A percentile compares a stretch with the other conserved stretches of the same genome.
Evolutionary conservation across 2,329 filamentous ascomycete species (phyloP).

Genomic region (Ophiostoma sp.): DNA sequence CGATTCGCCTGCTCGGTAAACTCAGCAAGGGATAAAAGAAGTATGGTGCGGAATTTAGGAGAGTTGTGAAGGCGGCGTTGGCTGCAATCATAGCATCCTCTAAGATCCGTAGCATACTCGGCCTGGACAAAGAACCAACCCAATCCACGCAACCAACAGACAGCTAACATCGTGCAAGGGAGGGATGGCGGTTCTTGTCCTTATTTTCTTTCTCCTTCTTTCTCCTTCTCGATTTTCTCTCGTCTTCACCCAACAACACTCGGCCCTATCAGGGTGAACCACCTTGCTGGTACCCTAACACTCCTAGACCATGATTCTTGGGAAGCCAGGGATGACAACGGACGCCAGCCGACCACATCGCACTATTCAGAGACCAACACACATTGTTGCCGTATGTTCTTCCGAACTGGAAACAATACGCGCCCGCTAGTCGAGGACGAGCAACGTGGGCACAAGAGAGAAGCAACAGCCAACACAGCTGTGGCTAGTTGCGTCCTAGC

Average conservation of each 20-base stretch:
- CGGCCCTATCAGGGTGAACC: background rate
- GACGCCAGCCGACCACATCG: background rate
- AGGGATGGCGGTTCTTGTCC: background rate
- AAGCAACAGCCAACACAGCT: background rate
- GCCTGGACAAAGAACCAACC: background rate
- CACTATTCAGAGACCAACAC: conserved; percentile 4
- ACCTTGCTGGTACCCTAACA: conserved; percentile 10
- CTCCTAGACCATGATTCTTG: background rate
- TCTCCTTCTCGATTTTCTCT: too few species aligned
- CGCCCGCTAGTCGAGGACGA: too few species aligned
- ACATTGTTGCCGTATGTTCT: too few species aligned
- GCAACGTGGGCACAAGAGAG: too few species aligned
- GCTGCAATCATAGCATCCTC: background rate
- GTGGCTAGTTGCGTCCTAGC: background rate
- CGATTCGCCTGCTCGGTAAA: background rate
- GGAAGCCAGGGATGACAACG: conserved; percentile 2
- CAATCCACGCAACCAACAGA: background rate
- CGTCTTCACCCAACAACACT: background rate
- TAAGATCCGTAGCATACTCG: background rate
- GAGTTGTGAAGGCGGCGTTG: too few species aligned
- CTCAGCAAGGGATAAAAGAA: too few species aligned
- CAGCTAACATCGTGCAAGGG: background rate
- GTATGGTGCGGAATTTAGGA: background rate
- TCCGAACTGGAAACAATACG: too few species aligned
- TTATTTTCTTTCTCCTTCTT: too few species aligned